Evolutionary conservation across 2,329 filamentous ascomycete genomes (phyloP).

Genomic region (Fusarium anguioides): DNA sequence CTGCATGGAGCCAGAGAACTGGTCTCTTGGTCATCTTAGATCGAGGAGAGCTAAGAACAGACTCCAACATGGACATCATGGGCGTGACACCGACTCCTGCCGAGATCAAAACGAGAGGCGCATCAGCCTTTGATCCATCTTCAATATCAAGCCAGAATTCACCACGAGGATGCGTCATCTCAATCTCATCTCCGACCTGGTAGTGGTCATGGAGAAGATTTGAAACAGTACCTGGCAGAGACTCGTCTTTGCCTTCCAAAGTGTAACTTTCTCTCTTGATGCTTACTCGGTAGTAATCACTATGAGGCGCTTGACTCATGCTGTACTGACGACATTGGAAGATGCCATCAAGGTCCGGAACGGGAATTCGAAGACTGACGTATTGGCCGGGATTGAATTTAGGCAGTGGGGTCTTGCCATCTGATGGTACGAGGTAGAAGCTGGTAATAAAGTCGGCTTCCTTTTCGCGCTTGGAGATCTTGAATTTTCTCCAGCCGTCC

Average conservation of each 20-base stretch:
- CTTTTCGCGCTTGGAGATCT: constrained; percentile 67
- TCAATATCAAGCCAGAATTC: constrained; percentile 11
- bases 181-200: constrained; percentile 6
- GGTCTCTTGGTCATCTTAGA: neutral
- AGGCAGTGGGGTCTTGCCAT: constrained; percentile 64
- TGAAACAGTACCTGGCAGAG: neutral
- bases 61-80: neutral
- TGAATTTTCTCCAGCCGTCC: constrained; percentile 74
- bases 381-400: neutral
- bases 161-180: constrained; percentile 4
- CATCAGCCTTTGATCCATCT: neutral
- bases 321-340: constrained; percentile 76
- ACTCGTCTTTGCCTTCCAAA: neutral
- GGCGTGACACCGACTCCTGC: neutral
- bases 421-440: constrained; percentile 72
- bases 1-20: neutral
- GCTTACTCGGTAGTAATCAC: constrained; percentile 72
- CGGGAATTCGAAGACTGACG: constrained; percentile 53
- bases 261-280: constrained; percentile 59
- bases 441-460: constrained; percentile 75
- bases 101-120: neutral
- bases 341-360: constrained; percentile 63
- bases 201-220: constrained; percentile 7
- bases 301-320: constrained; percentile 69
- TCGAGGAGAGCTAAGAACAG: neutral